Base-by-base conservation (phyloP, 2,329 filamentous ascomycete species). In the Phaeosphaeria sp. region DNA sequence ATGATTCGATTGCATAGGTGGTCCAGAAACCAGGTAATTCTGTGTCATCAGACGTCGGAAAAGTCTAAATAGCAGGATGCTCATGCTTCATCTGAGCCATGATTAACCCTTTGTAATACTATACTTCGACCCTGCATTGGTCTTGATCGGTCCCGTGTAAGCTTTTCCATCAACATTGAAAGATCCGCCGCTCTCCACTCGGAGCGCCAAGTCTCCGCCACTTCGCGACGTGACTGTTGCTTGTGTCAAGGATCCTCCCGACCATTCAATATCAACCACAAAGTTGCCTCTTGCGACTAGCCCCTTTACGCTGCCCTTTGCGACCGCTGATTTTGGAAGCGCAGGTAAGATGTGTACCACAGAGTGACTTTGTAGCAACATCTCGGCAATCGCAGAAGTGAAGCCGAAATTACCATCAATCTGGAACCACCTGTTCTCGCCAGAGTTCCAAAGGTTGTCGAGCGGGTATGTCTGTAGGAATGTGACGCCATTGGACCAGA, bases 351-450 rank as follows among this genome's bases (percentile, higher is more conserved):
- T 30, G 49, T 65, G 59, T 39, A 65, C 46, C 44, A 47, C 17
- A 33, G 52, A n/a, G 55, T 62, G 43, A 51, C 55, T 63, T 60
- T 83, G 81, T 15, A 83, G 57, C 33, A 83, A 56, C 69, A 79
- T 80, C 65, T 83, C 81, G 1, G 80, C 60, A 15, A 84, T 79
- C 1, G 80, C 82, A 3, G 79, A 79, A n/a, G 77, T 77, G 1
- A 78, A 78, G 1, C 82, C 82, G 58, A 83, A 81, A 52, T 84
- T 84, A 0, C 82, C 82, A 62, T 84, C 81, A 21, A 83, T 82
- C 59, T 84, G 82, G 59, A 83, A 83, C 42, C 54, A 58, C 6
- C 58, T 48, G 1, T 53, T 56, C 13, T 58, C 58, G 7, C 58
- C 58, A 0, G 54, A 54, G 22, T 61, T 56, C 58, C 58, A 58